Conservation (phyloP, 768 basidiomycete genomes). For the Cystobasidium onofrii region DNA sequence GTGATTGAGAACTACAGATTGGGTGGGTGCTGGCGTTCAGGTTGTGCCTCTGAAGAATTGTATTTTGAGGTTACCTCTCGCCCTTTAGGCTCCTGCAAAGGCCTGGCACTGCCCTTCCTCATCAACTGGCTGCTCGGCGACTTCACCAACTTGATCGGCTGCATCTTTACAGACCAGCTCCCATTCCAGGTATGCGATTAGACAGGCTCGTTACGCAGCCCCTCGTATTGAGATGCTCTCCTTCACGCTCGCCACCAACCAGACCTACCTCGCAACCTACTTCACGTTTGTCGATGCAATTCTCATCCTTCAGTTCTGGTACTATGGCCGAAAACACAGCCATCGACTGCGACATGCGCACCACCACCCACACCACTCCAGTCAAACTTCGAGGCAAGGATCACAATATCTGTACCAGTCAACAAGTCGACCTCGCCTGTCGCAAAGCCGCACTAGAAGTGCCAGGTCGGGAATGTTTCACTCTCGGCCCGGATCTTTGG, state of each 20-base stretch:
- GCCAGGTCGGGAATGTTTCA: neutral
- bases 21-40: neutral
- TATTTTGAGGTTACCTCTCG: neutral
- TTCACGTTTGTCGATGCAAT: constrained; percentile 74
- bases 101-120: constrained; percentile 85
- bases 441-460: neutral
- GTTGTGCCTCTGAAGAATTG: too few species aligned
- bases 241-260: neutral
- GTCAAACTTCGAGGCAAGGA: neutral
- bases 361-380: neutral
- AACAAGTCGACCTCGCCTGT: neutral
- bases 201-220: neutral
- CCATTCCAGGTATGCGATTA: constrained; percentile 71
- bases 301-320: constrained; percentile 69
- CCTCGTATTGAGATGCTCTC: constrained; percentile 31
- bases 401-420: neutral
- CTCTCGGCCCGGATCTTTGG: neutral
- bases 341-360: neutral
- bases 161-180: constrained; percentile 76
- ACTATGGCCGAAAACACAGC: constrained; percentile 45
- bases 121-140: constrained; percentile 84
- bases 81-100: constrained; percentile 54
- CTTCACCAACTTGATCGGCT: constrained; percentile 74
- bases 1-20: constrained; percentile 39
- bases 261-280: constrained; percentile 87